Base-by-base conservation (phyloP, 2,329 filamentous ascomycete species). In the Orbilia quercus region DNA sequence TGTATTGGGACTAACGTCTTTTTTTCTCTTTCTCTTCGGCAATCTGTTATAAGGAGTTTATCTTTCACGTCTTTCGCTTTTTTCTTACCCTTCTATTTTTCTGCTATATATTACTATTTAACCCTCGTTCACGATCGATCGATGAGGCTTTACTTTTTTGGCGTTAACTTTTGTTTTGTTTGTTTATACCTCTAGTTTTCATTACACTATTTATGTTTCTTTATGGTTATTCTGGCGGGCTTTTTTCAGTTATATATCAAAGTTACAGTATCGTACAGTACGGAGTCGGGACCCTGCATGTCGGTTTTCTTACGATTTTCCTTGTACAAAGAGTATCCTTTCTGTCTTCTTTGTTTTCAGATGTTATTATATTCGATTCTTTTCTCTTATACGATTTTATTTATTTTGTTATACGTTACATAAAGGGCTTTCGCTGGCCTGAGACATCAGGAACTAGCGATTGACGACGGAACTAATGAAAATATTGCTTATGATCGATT, bases 321-420 rank as follows among this genome's bases (percentile, higher is more conserved):
- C 53, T 65, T 72, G 67, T 72, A 72, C 54, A 72, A 72, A 65
- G 67, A 72, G 28, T 31, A 31, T 31, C 9, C 28, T 31, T 31
- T 31, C 34, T 53, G 7, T 44, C 42, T 53, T 45, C 18, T 34
- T 53, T 64, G 31, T 42, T 55, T 22, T 34, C 31, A 22, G 14
- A 36, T 28, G 22, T 18, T 47, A 45, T 12, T 44, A 42, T 50
- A 48, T 28, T 54, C 16, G 20, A 11, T 11, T 28, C 60, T 34
- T 47, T 23, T 22, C 48, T 60, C 28, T 66, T 58, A 20, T 38
- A 38, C 16, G 16, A 40, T 40, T 38, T 22, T 54, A 45, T 54
- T 53, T 40, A 31, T 22, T 40, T 40, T 54, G 34, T n/a, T 40
- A 3, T 51, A n/a, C 25, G 14, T 51, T 50, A 18, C 25, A 18